Evolutionary conservation across 257 asterid genomes (phyloP).

Genomic region (Mitragyna speciosa): DNA sequence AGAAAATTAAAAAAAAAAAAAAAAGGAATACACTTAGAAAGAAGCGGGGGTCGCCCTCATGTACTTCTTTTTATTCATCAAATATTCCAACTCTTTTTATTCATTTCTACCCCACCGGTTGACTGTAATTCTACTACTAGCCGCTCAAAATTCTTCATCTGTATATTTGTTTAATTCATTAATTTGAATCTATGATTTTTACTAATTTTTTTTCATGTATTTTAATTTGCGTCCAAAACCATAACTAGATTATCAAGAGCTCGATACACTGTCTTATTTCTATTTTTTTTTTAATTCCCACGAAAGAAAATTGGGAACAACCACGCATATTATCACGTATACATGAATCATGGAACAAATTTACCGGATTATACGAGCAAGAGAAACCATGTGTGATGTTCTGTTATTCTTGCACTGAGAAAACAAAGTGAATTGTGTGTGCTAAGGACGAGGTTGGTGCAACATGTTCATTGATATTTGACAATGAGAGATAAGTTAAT

Average conservation of each 20-base stretch:
- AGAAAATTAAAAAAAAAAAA: neutral
- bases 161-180: too few relatives aligned
- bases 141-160: neutral
- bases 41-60: constrained; percentile 20
- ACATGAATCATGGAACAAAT: too few relatives aligned
- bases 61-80: neutral
- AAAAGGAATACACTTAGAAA: neutral
- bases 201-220: too few relatives aligned
- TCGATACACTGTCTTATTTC: too few relatives aligned
- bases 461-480: neutral
- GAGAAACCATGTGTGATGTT: too few relatives aligned
- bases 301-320: neutral
- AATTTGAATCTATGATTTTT: neutral
- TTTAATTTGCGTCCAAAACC: too few relatives aligned
- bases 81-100: neutral
- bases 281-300: too few relatives aligned
- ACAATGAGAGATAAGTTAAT: neutral
- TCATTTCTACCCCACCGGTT: neutral
- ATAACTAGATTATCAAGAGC: too few relatives aligned
- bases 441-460: neutral
- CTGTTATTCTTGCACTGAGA: too few relatives aligned
- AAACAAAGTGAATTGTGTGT: neutral
- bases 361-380: neutral
- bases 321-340: too few relatives aligned
- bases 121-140: constrained; percentile 2